Percentiles rank a stretch among this genome's conserved stretches.
These are phyloP conservation scores for Roridomyces roridus DNA, from an alignment of 768 basidiomycete genomes.

Conservation along the genomic window DNA sequence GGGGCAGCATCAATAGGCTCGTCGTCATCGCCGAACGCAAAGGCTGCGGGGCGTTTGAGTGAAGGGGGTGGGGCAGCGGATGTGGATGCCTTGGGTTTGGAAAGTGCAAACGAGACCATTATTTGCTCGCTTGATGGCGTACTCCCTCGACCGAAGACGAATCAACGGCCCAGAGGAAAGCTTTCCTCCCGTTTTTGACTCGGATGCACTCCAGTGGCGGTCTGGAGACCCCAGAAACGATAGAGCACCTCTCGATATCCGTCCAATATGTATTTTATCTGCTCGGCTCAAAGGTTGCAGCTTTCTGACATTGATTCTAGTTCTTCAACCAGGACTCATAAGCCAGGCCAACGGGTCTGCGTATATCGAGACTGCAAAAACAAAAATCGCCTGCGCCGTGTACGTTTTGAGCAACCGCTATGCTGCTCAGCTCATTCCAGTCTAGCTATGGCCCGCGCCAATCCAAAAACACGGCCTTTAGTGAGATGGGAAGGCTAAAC, in stretches of 20 bases:
- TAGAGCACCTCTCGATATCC: slow-evolving; percentile 67
- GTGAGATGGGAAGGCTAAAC: slow-evolving; percentile 86
- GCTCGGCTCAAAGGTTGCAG: not conserved
- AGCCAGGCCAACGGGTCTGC: slow-evolving; percentile 96
- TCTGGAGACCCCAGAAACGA: slow-evolving; percentile 50
- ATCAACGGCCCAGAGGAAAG: slow-evolving; percentile 92
- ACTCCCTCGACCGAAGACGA: slow-evolving; percentile 80
- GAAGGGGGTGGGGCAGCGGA: slow-evolving; percentile 48
- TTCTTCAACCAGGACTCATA: slow-evolving; percentile 88
- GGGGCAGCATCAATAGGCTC: slow-evolving; percentile 56
- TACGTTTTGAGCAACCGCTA: slow-evolving; percentile 47
- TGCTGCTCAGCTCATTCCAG: slow-evolving; percentile 14
- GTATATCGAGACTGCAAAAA: slow-evolving; percentile 91
- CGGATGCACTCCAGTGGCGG: slow-evolving; percentile 41
- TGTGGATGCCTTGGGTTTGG: slow-evolving; percentile 60
- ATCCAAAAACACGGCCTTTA: slow-evolving; percentile 80
- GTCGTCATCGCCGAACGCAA: slow-evolving; percentile 71
- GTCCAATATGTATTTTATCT: slow-evolving; percentile 79
- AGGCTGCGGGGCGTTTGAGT: slow-evolving; percentile 66
- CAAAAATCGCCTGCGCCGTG: slow-evolving; percentile 97
- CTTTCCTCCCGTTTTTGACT: slow-evolving; percentile 64
- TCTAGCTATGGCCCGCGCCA: slow-evolving; percentile 85
- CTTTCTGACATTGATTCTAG: slow-evolving; percentile 45
- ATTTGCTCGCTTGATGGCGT: slow-evolving; percentile 50
- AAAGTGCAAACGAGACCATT: slow-evolving; percentile 92